A percentile compares a stretch with the other conserved stretches of the same genome.
Evolutionary conservation across 768 basidiomycete genomes (phyloP).

Genomic region (Lactarius quietus): DNA sequence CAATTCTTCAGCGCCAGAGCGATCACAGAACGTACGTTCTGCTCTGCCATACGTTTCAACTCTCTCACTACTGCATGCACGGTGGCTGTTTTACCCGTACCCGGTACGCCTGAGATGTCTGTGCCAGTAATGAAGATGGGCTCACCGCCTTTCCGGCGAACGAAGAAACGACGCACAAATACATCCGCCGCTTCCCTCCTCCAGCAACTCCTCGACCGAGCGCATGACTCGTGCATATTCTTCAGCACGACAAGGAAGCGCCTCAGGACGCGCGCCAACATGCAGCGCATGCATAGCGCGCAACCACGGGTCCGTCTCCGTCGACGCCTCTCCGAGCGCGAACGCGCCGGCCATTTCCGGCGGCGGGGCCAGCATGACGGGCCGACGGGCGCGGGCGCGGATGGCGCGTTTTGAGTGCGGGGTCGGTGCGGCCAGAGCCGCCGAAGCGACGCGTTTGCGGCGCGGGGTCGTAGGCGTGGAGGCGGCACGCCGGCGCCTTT

Average conservation of each 20-base stretch:
- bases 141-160: background rate
- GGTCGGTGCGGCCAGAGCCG: conserved; percentile 35
- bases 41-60: conserved; percentile 82
- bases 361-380: conserved; percentile 34
- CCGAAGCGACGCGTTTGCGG: conserved; percentile 16
- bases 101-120: conserved; percentile 99
- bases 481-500: conserved; percentile 46
- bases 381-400: conserved; percentile 21
- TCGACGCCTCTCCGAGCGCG: conserved; percentile 48
- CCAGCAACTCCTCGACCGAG: conserved; percentile 78
- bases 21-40: conserved; percentile 49
- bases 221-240: conserved; percentile 76
- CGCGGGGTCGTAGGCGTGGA: conserved; percentile 24
- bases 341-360: conserved; percentile 35
- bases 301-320: conserved; percentile 65
- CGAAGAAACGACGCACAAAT: conserved; percentile 60
- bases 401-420: conserved; percentile 28
- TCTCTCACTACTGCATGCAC: conserved; percentile 91
- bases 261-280: conserved; percentile 88
- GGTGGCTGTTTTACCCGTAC: conserved; percentile 97
- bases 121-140: conserved; percentile 1
- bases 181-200: conserved; percentile 93
- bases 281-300: conserved; percentile 89
- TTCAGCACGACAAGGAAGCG: conserved; percentile 82
- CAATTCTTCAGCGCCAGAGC: background rate